Conservation (phyloP, 177 flowering plant species). For the Vitis hybrid region DNA sequence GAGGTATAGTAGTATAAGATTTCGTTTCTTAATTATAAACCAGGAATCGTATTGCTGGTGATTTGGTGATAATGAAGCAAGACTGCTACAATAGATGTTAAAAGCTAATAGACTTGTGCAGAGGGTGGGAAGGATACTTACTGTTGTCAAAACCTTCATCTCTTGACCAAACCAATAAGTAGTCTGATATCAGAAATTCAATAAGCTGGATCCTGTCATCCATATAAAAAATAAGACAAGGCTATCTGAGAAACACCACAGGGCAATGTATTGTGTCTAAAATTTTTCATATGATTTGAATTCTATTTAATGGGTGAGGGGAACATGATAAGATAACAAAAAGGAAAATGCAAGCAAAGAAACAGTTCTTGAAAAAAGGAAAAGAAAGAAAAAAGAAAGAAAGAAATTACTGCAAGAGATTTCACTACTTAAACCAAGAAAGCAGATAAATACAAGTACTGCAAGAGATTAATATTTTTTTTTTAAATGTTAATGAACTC, state of each 20-base stretch:
- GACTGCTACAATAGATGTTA: neutral
- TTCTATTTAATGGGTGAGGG: neutral
- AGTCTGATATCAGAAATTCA: slow-evolving; percentile 73
- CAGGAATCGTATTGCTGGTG: neutral
- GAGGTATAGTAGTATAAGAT: neutral
- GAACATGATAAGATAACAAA: neutral
- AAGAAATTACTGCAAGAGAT: too few species aligned
- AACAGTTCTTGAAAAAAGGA: neutral
- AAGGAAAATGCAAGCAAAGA: neutral
- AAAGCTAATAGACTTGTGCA: slow-evolving; percentile 2
- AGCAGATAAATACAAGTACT: too few species aligned
- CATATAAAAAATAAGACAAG: slow-evolving; percentile 14
- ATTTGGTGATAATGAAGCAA: slow-evolving; percentile 1
- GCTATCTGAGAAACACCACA: neutral
- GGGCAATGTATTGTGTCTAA: neutral
- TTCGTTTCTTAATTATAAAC: neutral
- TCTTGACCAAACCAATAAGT: slow-evolving; percentile 57
- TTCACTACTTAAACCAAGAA: too few species aligned
- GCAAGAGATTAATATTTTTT: too few species aligned
- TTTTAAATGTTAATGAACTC: too few species aligned
- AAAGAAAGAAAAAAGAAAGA: too few species aligned
- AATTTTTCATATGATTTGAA: neutral
- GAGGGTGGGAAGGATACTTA: slow-evolving; percentile 25
- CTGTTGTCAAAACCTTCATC: slow-evolving; percentile 53
- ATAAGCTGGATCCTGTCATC: slow-evolving; percentile 81